Base-by-base conservation (phyloP, 164 flowering plant genomes). In the Paratinospora sagittata region DNA sequence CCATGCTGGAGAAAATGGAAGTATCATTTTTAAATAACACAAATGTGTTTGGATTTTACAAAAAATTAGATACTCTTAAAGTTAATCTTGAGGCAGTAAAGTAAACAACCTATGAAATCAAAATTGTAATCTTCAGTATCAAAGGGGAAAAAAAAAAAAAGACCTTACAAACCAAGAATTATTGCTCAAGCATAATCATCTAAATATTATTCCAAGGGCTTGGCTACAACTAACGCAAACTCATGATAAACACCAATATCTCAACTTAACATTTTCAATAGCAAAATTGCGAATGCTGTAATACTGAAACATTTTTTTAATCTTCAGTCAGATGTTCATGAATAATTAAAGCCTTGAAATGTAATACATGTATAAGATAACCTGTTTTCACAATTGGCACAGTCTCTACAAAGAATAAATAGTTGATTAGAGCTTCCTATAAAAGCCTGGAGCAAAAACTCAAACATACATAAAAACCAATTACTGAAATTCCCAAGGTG, bases 331-430 rank as follows among this genome's bases (percentile, higher is more conserved):
- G 19, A 8, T 5, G 66, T 63, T 30, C 17, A 63, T 30, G 17
- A 17, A 27, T 16, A 37, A 63, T 63, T 6, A 30, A 30, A 16
- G 8, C 66, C 14, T 30, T 55, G 24, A 16, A 63, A 24, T 61
- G 30, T 61, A 61, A 21, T 39, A 39, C n/a, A 23, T 12, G 27
- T 61, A 27, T 27, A 27, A 63, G 34, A 27, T 27, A 63, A 16
- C 66, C 5, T 27, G 24, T 65, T 23, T 36, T 65, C 47, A 36
- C 26, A 21, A 24, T 39, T 21, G 23, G 26, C 47, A 19, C 0
- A n/a, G 17, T 36, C 73, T 24, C 60, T 74, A 27, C 68, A 74
- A 70, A 65, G 70, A 75, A 70, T 57, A 64, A n/a, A 62, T 61
- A 70, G 45, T 66, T 74, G 62, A 70, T 17, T 19, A 57, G 23